Evolutionary conservation across 108 stramenopile genomes (phyloP).

Genomic region (Nannochloropsis oceanica): DNA sequence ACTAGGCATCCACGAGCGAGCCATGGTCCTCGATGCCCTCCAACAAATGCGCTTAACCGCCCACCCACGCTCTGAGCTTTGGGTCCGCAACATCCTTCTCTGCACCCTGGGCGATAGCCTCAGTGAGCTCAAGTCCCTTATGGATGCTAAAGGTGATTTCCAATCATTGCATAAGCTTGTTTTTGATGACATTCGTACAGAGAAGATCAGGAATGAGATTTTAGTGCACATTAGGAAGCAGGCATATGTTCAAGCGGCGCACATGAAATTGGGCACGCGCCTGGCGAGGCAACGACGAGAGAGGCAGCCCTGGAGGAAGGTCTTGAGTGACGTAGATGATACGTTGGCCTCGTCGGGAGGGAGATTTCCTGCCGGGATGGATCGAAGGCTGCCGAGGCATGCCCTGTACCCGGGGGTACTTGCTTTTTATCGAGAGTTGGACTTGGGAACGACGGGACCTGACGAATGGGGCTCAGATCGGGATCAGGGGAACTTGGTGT

Average conservation of each 20-base stretch:
- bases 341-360: slow-evolving; percentile 82
- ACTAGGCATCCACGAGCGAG: background rate
- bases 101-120: slow-evolving; percentile 77
- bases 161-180: slow-evolving; percentile 81
- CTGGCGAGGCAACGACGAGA: slow-evolving; percentile 17
- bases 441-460: slow-evolving; percentile 59
- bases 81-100: slow-evolving; percentile 78
- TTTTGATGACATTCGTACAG: slow-evolving; percentile 75
- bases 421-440: slow-evolving; percentile 87
- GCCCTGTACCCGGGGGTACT: slow-evolving; percentile 78
- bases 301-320: slow-evolving; percentile 69
- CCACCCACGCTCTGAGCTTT: slow-evolving; percentile 52
- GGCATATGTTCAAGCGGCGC: slow-evolving; percentile 70
- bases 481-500: slow-evolving; percentile 75
- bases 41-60: slow-evolving; percentile 36
- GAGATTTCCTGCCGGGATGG: slow-evolving; percentile 82
- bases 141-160: slow-evolving; percentile 54
- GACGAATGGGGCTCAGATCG: slow-evolving; percentile 57
- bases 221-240: slow-evolving; percentile 73
- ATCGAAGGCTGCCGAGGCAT: slow-evolving; percentile 30
- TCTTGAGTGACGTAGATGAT: slow-evolving; percentile 94
- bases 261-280: slow-evolving; percentile 29
- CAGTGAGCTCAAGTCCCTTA: slow-evolving; percentile 77
- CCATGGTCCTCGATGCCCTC: slow-evolving; percentile 38
- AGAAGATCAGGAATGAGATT: slow-evolving; percentile 68